These are phyloP conservation scores for Colletotrichum euphorbiae DNA, from an alignment of 2,329 filamentous ascomycete species.

Conservation along the genomic window DNA sequence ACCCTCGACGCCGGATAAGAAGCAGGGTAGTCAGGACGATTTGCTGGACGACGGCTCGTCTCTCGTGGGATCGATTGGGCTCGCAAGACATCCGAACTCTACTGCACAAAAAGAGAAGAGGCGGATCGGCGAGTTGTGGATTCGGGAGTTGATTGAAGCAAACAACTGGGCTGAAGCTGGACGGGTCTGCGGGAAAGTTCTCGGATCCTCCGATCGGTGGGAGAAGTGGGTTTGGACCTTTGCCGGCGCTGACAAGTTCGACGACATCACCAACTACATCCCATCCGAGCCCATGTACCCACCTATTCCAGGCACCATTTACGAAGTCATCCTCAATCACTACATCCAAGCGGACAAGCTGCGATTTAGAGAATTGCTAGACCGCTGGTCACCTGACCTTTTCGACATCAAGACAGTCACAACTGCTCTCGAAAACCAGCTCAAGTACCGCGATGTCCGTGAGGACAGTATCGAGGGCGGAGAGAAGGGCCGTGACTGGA, in stretches of 20 bases:
- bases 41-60: constrained; percentile 81
- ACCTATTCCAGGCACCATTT: constrained; percentile 82
- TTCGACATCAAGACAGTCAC: constrained; percentile 84
- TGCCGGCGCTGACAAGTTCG: constrained; percentile 84
- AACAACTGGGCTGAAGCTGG: constrained; percentile 84
- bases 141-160: constrained; percentile 82
- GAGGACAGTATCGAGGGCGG: constrained; percentile 82
- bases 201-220: constrained; percentile 85
- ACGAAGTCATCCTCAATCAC: constrained; percentile 89
- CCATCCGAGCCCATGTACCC: constrained; percentile 82
- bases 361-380: constrained; percentile 81
- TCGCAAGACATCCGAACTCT: constrained; percentile 34
- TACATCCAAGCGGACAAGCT: constrained; percentile 84
- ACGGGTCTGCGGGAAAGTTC: constrained; percentile 82
- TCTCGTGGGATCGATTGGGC: constrained; percentile 67
- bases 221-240: constrained; percentile 97
- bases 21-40: constrained; percentile 62
- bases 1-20: constrained; percentile 56
- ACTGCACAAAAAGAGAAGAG: constrained; percentile 85
- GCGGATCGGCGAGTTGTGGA: constrained; percentile 91
- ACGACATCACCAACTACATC: constrained; percentile 89
- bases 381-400: constrained; percentile 85
- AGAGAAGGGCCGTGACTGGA: constrained; percentile 83
- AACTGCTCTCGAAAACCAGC: constrained; percentile 82
- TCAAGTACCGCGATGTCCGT: constrained; percentile 79